A percentile compares a stretch with the other conserved stretches of the same genome.
Evolutionary conservation across 176 grass and related monocot species (phyloP).

Genomic region (Oryza australiensis): DNA sequence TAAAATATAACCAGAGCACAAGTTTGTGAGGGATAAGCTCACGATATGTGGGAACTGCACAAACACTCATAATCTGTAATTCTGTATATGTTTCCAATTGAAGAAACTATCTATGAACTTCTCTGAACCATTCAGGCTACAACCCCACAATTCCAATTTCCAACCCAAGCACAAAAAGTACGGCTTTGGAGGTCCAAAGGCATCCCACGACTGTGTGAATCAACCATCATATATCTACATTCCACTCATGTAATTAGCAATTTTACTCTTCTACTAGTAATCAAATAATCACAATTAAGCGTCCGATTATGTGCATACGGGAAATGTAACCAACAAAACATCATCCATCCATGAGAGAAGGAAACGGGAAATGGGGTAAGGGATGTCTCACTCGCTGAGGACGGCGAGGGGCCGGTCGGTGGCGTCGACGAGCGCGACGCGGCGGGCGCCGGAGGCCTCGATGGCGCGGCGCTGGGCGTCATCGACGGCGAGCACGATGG

Average conservation of each 20-base stretch:
- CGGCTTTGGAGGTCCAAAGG: background rate
- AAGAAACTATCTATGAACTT: background rate
- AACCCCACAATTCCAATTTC: background rate
- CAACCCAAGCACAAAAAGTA: background rate
- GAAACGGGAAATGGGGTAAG: too few species aligned
- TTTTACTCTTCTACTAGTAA: background rate
- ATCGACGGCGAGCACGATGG: slow-evolving; percentile 88
- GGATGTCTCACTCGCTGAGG: slow-evolving; percentile 62
- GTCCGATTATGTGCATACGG: too few species aligned
- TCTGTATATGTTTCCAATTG: background rate
- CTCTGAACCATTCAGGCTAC: background rate
- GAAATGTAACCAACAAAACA: too few species aligned
- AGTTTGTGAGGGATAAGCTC: background rate
- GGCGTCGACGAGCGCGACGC: slow-evolving; percentile 72
- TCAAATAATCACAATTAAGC: too few species aligned
- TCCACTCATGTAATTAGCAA: background rate
- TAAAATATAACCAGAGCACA: background rate
- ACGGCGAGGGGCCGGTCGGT: slow-evolving; percentile 62
- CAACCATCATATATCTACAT: background rate
- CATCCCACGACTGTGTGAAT: background rate
- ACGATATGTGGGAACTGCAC: background rate
- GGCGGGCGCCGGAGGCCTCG: slow-evolving; percentile 46
- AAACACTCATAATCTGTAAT: background rate
- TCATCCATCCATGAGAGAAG: too few species aligned
- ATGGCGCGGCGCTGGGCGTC: slow-evolving; percentile 72